phyloP scores from a whole-genome alignment of 306 rosid genomes.

The Vigna unguiculata region DNA sequence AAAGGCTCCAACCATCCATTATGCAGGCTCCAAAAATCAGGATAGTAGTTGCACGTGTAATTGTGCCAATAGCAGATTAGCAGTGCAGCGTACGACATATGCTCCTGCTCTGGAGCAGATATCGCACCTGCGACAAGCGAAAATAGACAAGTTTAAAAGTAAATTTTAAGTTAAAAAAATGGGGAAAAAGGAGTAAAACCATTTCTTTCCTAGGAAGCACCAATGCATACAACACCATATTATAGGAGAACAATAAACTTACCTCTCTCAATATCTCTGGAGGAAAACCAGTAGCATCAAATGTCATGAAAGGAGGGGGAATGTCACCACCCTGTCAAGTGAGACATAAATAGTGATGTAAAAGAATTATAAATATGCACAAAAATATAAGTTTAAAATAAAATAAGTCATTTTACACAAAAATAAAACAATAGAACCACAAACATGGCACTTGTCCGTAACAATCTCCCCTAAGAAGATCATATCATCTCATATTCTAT shows the following conservation, averaged over 20 bases:
- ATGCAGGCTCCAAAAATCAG: constrained; percentile 99
- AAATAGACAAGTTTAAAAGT: constrained; percentile 78
- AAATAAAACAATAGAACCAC: constrained; percentile 26
- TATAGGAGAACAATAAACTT: constrained; percentile 50
- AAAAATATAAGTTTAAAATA: constrained; percentile 15
- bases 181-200: constrained; percentile 48
- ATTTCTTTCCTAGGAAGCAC: constrained; percentile 44
- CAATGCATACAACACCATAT: constrained; percentile 38
- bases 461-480: neutral
- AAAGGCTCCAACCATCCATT: constrained; percentile 98
- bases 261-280: constrained; percentile 96
- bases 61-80: constrained; percentile 95
- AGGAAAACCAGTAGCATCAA: constrained; percentile 93
- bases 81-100: constrained; percentile 99
- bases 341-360: constrained; percentile 41
- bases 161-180: constrained; percentile 43
- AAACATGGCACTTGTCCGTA: constrained; percentile 4
- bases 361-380: constrained; percentile 26
- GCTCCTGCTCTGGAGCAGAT: constrained; percentile 99
- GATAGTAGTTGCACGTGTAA: constrained; percentile 91
- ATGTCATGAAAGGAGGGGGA: constrained; percentile 94
- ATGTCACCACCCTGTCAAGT: constrained; percentile 87
- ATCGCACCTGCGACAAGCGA: constrained; percentile 99
- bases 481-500: constrained; percentile 6
- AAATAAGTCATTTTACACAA: constrained; percentile 8